Percentiles rank a stretch among this genome's conserved stretches.
Conservation (phyloP, 2,329 filamentous ascomycete species). For the Aspergillaceae sp. region DNA sequence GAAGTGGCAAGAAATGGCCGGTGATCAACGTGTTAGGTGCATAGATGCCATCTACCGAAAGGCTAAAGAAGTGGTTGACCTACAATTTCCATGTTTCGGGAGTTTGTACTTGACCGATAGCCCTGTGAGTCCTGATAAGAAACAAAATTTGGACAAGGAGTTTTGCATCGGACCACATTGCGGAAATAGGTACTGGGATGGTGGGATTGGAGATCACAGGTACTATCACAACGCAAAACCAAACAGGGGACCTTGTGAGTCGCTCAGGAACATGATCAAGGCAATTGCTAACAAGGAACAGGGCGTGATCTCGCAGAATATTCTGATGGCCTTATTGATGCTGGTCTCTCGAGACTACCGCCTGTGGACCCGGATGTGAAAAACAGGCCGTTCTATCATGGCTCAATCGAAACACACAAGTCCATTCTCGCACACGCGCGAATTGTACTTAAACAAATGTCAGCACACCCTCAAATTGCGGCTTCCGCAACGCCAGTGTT, state of each 20-base stretch:
- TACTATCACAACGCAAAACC: background rate
- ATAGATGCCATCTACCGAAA: conserved; percentile 5
- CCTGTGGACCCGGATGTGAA: conserved; percentile 9
- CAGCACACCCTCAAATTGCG: conserved; percentile 8
- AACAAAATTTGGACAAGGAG: background rate
- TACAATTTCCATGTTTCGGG: too few relatives aligned
- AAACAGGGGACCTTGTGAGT: background rate
- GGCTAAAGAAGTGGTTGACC: too few relatives aligned
- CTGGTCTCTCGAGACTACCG: conserved; percentile 30
- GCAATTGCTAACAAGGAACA: background rate
- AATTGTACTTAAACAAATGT: background rate
- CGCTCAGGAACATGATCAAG: background rate
- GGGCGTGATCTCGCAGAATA: conserved; percentile 13
- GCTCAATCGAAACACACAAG: conserved; percentile 26
- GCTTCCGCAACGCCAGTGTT: conserved; percentile 23
- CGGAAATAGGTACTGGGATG: background rate
- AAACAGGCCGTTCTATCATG: conserved; percentile 25
- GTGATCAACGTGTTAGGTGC: conserved; percentile 19
- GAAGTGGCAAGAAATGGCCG: conserved; percentile 24
- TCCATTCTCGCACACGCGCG: conserved; percentile 21
- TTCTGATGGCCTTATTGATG: conserved; percentile 31
- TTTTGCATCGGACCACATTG: background rate
- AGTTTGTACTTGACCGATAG: background rate
- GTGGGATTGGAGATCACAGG: background rate
- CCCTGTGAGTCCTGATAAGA: background rate